A percentile compares a stretch with the other conserved stretches of the same genome.
These are phyloP conservation scores for Trichoderma cornu-damae DNA, from an alignment of 2,329 filamentous ascomycete species.

Conservation along the genomic window DNA sequence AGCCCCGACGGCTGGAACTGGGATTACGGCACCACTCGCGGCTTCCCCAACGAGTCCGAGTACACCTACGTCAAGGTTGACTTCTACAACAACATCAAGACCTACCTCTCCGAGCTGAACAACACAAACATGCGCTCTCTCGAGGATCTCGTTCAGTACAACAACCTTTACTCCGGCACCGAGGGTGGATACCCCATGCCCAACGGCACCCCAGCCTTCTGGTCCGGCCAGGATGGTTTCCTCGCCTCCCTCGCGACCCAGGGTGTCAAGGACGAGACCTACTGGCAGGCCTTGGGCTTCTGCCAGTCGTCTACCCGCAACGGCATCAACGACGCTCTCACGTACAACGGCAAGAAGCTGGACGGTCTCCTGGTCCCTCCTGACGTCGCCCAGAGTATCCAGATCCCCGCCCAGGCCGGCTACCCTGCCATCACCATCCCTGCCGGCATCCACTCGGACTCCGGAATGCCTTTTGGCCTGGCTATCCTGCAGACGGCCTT, in stretches of 20 bases:
- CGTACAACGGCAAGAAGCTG: constrained; percentile 42
- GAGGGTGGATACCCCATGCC: constrained; percentile 61
- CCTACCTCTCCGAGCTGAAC: constrained; percentile 57
- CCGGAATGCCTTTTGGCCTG: constrained; percentile 58
- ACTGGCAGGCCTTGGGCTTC: constrained; percentile 61
- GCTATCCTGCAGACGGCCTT: constrained; percentile 57
- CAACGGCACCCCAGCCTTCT: constrained; percentile 54
- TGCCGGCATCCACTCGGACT: constrained; percentile 49
- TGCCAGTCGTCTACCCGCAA: constrained; percentile 54
- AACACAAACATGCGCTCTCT: constrained; percentile 57
- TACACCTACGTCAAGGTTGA: constrained; percentile 69
- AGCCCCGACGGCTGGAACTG: constrained; percentile 68
- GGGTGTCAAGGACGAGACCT: constrained; percentile 59
- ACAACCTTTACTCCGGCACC: constrained; percentile 56
- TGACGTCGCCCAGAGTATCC: constrained; percentile 61
- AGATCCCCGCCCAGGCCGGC: constrained; percentile 69
- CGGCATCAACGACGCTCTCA: constrained; percentile 65
- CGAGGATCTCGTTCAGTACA: constrained; percentile 62
- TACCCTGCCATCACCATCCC: constrained; percentile 70
- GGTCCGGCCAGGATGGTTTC: constrained; percentile 67
- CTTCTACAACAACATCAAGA: constrained; percentile 58
- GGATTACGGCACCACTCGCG: constrained; percentile 59
- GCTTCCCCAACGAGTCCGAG: constrained; percentile 66
- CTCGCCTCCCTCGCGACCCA: constrained; percentile 56
- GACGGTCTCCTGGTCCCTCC: constrained; percentile 64